Evolutionary conservation across 2,329 filamentous ascomycete genomes (phyloP).

Genomic region (Arthroderma uncinatum): DNA sequence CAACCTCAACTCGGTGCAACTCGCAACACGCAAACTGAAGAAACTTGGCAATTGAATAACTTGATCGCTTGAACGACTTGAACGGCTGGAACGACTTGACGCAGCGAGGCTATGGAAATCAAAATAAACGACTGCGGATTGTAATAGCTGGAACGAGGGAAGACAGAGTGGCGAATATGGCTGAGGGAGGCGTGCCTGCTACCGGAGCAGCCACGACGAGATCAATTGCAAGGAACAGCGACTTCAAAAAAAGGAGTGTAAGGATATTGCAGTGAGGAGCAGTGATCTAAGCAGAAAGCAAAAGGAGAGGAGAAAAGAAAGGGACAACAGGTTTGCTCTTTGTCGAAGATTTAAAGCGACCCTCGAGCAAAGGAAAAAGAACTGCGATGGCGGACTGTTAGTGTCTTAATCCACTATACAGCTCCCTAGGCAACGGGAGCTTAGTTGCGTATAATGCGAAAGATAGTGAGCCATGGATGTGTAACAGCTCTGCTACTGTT

Average conservation of each 20-base stretch:
- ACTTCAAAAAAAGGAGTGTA: neutral
- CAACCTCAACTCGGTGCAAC: too few relatives aligned
- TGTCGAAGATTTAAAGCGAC: neutral
- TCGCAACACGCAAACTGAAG: too few relatives aligned
- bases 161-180: neutral
- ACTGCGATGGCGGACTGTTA: slow-evolving; percentile 2
- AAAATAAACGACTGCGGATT: neutral
- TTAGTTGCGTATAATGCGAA: slow-evolving; percentile 1
- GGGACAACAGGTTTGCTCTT: neutral
- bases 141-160: neutral
- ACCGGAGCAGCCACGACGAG: neutral
- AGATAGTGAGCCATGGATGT: neutral
- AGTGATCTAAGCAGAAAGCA: neutral
- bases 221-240: slow-evolving; percentile 8
- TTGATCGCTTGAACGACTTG: neutral
- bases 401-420: slow-evolving; percentile 5
- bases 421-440: slow-evolving; percentile 4
- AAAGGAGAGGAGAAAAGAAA: neutral
- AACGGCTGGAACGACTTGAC: neutral
- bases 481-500: slow-evolving; percentile 3
- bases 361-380: slow-evolving; percentile 2
- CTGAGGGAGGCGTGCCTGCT: neutral
- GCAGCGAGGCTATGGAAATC: neutral
- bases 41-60: too few relatives aligned
- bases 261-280: neutral